These are phyloP conservation scores for Nakazawaea anatomiae DNA, from an alignment of 805 yeast genomes.

Conservation along the genomic window DNA sequence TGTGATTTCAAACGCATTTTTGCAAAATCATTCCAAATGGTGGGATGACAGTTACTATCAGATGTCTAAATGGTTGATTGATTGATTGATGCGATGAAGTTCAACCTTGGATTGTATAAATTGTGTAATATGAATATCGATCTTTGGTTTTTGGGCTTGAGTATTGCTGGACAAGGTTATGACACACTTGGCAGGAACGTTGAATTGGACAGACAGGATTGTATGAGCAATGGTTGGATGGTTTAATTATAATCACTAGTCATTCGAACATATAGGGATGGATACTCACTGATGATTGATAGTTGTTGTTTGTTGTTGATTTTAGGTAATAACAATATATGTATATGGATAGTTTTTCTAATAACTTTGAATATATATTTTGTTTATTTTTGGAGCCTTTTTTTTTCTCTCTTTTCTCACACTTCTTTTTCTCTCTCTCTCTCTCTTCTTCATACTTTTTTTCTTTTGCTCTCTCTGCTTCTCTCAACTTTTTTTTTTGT, in stretches of 20 bases:
- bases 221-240: too few species aligned
- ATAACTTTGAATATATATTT: background rate
- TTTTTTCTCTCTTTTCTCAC: background rate
- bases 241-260: background rate
- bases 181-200: too few species aligned
- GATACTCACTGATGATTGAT: background rate
- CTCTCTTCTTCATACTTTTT: background rate
- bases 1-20: too few species aligned
- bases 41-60: too few species aligned
- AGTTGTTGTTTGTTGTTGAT: background rate
- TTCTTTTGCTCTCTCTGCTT: background rate
- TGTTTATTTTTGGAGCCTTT: background rate
- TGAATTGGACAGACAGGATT: too few species aligned
- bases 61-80: background rate
- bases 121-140: too few species aligned
- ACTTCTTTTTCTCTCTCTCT: background rate
- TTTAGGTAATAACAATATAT: background rate
- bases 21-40: too few species aligned
- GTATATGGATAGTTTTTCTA: background rate
- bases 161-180: too few species aligned
- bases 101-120: background rate
- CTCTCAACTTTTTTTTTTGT: background rate
- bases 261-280: background rate
- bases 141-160: too few species aligned
- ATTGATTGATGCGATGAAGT: background rate